Conservation (phyloP, 2,329 filamentous ascomycete genomes). For the Tolypocladium tundrense region DNA sequence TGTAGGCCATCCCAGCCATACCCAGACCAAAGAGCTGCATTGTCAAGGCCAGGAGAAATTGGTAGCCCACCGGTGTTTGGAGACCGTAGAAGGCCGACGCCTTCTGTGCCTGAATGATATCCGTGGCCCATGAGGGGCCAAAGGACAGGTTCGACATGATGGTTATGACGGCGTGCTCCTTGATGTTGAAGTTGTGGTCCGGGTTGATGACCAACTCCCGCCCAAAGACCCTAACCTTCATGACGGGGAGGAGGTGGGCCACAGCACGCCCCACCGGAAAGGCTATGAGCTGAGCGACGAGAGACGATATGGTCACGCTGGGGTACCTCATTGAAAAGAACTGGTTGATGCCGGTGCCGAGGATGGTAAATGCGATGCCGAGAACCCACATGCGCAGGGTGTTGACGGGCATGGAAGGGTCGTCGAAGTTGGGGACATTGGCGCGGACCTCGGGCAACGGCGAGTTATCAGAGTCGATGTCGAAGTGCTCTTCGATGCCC, state of each 20-base stretch:
- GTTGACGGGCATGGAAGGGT: conserved; percentile 13
- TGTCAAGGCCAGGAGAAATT: conserved; percentile 47
- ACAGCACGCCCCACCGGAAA: conserved; percentile 30
- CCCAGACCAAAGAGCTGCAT: conserved; percentile 52
- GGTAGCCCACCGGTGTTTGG: conserved; percentile 42
- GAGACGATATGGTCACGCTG: conserved; percentile 13
- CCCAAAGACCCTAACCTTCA: conserved; percentile 29
- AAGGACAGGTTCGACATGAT: conserved; percentile 23
- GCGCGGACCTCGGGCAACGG: conserved; percentile 16
- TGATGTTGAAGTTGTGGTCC: conserved; percentile 25
- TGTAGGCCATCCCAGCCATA: conserved; percentile 45
- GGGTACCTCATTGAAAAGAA: conserved; percentile 30
- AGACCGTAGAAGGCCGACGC: conserved; percentile 10
- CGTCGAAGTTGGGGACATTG: conserved; percentile 29
- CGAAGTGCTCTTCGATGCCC: not conserved
- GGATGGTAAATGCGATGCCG: conserved; percentile 31
- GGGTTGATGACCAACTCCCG: conserved; percentile 33
- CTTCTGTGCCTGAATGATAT: conserved; percentile 1
- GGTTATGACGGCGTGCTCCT: conserved; percentile 29
- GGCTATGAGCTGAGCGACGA: conserved; percentile 29
- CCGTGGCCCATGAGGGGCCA: conserved; percentile 1
- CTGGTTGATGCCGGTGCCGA: conserved; percentile 33
- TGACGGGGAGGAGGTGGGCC: conserved; percentile 29
- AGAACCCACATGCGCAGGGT: conserved; percentile 33
- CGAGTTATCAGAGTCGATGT: conserved; percentile 10